Base-by-base conservation (phyloP, 164 flowering plant species). In the Aristolochia californica region DNA sequence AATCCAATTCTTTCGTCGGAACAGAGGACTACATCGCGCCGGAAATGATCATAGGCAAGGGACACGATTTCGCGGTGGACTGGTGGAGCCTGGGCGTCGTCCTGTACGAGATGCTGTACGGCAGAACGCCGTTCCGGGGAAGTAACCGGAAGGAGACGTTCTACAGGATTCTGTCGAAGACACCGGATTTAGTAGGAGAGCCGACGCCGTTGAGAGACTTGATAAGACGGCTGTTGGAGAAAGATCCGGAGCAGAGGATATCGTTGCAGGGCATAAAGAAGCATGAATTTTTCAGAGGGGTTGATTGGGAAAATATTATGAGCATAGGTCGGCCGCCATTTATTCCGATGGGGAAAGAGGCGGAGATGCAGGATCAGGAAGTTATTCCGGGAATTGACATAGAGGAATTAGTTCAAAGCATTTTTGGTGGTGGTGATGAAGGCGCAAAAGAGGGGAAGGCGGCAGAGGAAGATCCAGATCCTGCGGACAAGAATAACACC, bases 11-110 rank as follows among this genome's bases (percentile, higher is more conserved):
- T 55, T 88, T 91, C 71, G 98, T 88, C 2, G 98, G 98, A n/a
- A 86, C 98, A 54, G 91, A 86, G 74, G 96, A 91, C 70, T 91
- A 91, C 74, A 83, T 91, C 60, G 82, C 98, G 22, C 98, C 98
- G 48, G 98, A 91, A 73, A 64, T 91, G 45, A 72, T 88, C n/a
- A 14, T 20, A 14, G 93, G 93, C 1, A 43, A 73, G 53, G 95
- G 93, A 43, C 98, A 91, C 69, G 93, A 78, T 55, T 84, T 82
- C 74, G 69, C 82, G 4, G 95, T 86, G 34, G 98, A 91, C 59
- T 85, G 87, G 91, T 91, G 96, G 95, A 77, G 90, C n/a, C 67
- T 86, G 2, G 98, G 98, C 0, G 80, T 88, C 20, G 70, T 88
- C 5, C 67, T 88, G n/a, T 75, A 88, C 72, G 98, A 91, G 66